These are phyloP conservation scores for Lentithecium fluviatile DNA, from an alignment of 495 filamentous ascomycete genomes.

Conservation along the genomic window DNA sequence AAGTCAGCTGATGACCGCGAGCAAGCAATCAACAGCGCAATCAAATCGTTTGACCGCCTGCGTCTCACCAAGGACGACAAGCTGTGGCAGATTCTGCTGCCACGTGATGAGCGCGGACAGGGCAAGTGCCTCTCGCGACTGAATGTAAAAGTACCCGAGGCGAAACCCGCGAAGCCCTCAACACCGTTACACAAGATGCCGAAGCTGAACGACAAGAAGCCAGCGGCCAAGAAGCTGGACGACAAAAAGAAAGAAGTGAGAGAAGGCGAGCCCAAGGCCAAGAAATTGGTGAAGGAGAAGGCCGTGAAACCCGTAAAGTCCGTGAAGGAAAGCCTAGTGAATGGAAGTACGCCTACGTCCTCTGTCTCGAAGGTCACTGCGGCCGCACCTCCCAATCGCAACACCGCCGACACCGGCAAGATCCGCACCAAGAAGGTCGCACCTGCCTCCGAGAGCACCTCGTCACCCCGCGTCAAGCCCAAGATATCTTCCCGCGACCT, in stretches of 20 bases:
- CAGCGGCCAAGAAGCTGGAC: constrained; percentile 50
- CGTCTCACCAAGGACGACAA: constrained; percentile 69
- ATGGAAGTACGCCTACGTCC: constrained; percentile 6
- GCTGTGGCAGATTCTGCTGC: constrained; percentile 77
- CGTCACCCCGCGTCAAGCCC: constrained; percentile 23
- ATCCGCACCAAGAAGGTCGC: constrained; percentile 18
- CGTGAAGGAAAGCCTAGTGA: no score
- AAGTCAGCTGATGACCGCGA: constrained; percentile 59
- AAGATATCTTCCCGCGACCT: constrained; percentile 8
- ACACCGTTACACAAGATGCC: constrained; percentile 58
- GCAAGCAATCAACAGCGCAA: constrained; percentile 79
- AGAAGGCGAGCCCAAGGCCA: constrained; percentile 26
- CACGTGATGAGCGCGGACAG: constrained; percentile 72
- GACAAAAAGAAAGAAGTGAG: constrained; percentile 54
- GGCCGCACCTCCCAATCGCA: not conserved
- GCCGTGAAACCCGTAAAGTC: constrained; percentile 29
- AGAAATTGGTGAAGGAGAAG: constrained; percentile 37
- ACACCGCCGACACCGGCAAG: constrained; percentile 1
- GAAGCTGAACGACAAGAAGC: constrained; percentile 35
- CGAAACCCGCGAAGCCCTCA: constrained; percentile 42
- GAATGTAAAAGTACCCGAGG: constrained; percentile 49
- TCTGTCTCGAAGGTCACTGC: not conserved
- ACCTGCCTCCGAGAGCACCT: constrained; percentile 3
- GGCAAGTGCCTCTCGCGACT: constrained; percentile 78
- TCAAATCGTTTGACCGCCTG: constrained; percentile 75